Base-by-base conservation (phyloP, 225 moss, liverwort and hornwort species). In the Bryum argenteum region DNA sequence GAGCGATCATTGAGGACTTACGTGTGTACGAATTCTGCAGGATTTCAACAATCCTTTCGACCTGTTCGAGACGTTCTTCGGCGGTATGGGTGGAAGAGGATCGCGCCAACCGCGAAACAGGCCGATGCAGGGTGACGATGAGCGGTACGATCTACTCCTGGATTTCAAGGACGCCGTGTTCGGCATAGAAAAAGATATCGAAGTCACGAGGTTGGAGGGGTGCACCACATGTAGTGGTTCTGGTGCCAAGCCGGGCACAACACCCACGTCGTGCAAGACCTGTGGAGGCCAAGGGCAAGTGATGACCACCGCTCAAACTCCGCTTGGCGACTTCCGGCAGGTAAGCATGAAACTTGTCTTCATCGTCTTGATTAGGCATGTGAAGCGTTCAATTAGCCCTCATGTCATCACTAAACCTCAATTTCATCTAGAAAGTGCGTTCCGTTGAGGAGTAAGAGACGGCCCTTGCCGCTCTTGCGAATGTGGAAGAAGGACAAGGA, bases 201-300 rank as follows among this genome's bases (percentile, higher is more conserved):
- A 98, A 73, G 97, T 98, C 23, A 98, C 97, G 38, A 83, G 97
- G 33, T 74, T 98, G 81, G 97, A 98, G 80, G 78, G 86, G 37
- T 98, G 97, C 73, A 88, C 63, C 71, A 91, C 97, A 12, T 98
- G 97, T 77, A 80, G 74, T 65, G 97, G 97, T 28, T 94, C 97
- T 52, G 97, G 97, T 78, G 94, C 94, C n/a, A 89, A 89, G 65
- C 89, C 94, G 6, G 97, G 97, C 8, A 92, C 94, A 20, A 89
- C 91, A 39, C 85, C 94, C 22, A 87, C 62, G n/a, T 78, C 83
- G 3, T 98, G 97, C 75, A 87, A 71, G 48, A 98, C 97, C 8
- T 98, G 97, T 77, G 94, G 94, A 24, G 97, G 97, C 56, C 97
- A 92, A 88, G 97, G 97, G 11, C 97, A 98, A 86, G 97, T 98